Conservation (phyloP, 441 rosid genomes). For the Eugenia klotzschiana region DNA sequence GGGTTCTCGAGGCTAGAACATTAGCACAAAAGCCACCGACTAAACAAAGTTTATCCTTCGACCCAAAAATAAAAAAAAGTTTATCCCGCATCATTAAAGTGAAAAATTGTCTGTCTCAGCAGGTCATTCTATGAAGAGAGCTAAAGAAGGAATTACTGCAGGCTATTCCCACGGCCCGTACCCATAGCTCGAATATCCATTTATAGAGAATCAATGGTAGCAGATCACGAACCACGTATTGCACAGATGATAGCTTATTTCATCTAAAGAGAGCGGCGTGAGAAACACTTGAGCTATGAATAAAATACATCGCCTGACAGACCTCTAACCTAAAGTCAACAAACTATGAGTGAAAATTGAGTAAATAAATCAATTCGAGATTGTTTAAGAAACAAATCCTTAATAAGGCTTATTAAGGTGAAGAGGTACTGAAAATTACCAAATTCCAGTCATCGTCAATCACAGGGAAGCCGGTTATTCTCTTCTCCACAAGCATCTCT, state of each 20-base stretch:
- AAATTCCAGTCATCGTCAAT: constrained; percentile 67
- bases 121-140: not conserved
- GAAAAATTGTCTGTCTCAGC: not conserved
- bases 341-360: not conserved
- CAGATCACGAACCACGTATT: not conserved
- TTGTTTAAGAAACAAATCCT: not conserved
- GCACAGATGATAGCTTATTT: not conserved
- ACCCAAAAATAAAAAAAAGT: no score
- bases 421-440: constrained; percentile 23
- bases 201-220: not conserved
- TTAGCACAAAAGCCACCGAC: not conserved
- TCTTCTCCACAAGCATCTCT: constrained; percentile 63
- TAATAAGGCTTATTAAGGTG: not conserved
- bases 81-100: not conserved
- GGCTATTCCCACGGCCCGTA: not conserved
- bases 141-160: not conserved
- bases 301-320: not conserved
- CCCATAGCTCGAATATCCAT: not conserved
- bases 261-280: not conserved
- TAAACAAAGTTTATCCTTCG: no score
- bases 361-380: not conserved
- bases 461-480: constrained; percentile 75
- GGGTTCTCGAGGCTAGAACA: not conserved
- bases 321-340: not conserved
- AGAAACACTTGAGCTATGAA: not conserved